These are phyloP conservation scores for Piloderma croceum DNA, from an alignment of 768 basidiomycete genomes.

Conservation along the genomic window DNA sequence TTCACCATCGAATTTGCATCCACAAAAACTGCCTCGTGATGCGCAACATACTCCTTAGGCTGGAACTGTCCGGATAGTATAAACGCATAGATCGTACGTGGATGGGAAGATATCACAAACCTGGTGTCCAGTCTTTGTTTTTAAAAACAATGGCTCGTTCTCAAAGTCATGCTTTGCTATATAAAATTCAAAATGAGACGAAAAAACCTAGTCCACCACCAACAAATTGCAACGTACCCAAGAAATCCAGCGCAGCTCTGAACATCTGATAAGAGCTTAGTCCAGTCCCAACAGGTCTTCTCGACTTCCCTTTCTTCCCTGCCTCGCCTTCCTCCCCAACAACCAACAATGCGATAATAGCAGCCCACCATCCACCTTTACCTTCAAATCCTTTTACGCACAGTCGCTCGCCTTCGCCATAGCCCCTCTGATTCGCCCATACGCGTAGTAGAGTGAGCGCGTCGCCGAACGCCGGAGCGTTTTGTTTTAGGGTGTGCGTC, in stretches of 20 bases:
- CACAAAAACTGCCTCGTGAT: constrained; percentile 60
- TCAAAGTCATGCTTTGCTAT: constrained; percentile 69
- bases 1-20: constrained; percentile 77
- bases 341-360: constrained; percentile 54
- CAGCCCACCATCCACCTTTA: constrained; percentile 63
- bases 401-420: constrained; percentile 48
- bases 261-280: constrained; percentile 90
- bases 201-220: too few species aligned
- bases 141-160: constrained; percentile 54
- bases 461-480: constrained; percentile 58
- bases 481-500: constrained; percentile 46
- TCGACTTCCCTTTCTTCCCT: constrained; percentile 27
- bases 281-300: constrained; percentile 67
- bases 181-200: constrained; percentile 5
- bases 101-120: constrained; percentile 32
- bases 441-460: constrained; percentile 76
- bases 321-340: constrained; percentile 56
- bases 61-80: constrained; percentile 39
- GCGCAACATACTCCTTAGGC: constrained; percentile 48
- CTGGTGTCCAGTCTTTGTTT: constrained; percentile 45
- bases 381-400: constrained; percentile 69
- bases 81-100: too few species aligned
- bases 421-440: constrained; percentile 89
- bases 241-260: constrained; percentile 75
- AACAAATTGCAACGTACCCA: constrained; percentile 55